Percentiles rank a stretch among this genome's conserved stretches.
Conservation (phyloP, 2,329 filamentous ascomycete species). For the Furcasterigmium sp. region DNA sequence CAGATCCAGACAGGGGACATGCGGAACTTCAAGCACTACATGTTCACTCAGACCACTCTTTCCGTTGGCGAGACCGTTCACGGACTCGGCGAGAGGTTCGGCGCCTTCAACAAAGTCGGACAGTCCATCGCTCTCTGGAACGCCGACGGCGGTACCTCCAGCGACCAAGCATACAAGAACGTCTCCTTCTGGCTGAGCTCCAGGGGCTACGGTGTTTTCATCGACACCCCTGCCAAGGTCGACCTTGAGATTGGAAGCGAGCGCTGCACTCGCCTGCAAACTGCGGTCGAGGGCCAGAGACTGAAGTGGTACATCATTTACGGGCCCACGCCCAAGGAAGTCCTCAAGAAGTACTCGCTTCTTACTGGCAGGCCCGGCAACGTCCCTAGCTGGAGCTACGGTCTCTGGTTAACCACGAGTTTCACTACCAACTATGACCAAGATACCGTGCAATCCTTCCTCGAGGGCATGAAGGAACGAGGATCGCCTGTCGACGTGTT, state of each 20-base stretch:
- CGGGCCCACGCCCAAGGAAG: conserved; percentile 65
- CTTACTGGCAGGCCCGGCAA: conserved; percentile 61
- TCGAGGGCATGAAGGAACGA: conserved; percentile 62
- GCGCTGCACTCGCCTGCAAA: conserved; percentile 65
- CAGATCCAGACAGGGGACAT: conserved; percentile 27
- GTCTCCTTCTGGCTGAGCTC: conserved; percentile 65
- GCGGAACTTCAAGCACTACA: conserved; percentile 45
- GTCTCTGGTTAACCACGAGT: conserved; percentile 71
- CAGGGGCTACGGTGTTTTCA: conserved; percentile 71
- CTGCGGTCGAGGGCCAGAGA: conserved; percentile 62
- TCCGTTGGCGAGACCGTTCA: conserved; percentile 62
- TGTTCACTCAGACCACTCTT: conserved; percentile 51
- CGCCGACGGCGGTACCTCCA: conserved; percentile 59
- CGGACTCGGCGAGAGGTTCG: conserved; percentile 72
- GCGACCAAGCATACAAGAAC: conserved; percentile 70
- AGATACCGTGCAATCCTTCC: conserved; percentile 59
- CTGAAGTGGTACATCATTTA: conserved; percentile 72
- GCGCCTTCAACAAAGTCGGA: conserved; percentile 70
- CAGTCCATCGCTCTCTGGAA: conserved; percentile 64
- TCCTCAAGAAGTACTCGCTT: conserved; percentile 60
- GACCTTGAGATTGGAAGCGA: conserved; percentile 72
- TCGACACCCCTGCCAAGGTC: conserved; percentile 64
- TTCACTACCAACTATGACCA: conserved; percentile 73
- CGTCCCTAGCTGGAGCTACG: conserved; percentile 70
- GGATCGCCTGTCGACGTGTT: conserved; percentile 66